Evolutionary conservation across 2,329 filamentous ascomycete species (phyloP).

Genomic region (Fusarium proliferatum): DNA sequence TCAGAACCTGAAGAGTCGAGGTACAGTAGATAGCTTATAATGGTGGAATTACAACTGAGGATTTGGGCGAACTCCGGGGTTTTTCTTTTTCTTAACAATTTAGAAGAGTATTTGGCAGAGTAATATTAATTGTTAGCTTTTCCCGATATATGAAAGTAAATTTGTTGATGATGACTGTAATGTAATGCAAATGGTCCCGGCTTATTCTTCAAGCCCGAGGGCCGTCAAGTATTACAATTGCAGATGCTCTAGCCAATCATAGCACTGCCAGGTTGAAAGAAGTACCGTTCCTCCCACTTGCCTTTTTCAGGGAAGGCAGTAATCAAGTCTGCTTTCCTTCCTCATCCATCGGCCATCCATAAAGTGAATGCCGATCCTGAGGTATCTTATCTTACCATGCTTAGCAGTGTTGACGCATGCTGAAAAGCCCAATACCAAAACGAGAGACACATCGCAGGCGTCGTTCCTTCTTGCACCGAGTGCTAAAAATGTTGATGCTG

Average conservation of each 20-base stretch:
- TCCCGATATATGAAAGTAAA: neutral
- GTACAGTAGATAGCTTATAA: neutral
- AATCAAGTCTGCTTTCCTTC: slow-evolving; percentile 12
- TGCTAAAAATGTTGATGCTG: neutral
- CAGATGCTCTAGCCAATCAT: slow-evolving; percentile 19
- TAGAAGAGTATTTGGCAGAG: neutral
- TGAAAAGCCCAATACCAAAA: neutral
- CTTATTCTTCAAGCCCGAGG: neutral
- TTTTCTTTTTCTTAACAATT: neutral
- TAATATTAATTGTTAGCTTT: neutral
- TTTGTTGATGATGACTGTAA: neutral
- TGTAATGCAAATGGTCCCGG: neutral
- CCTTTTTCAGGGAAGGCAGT: slow-evolving; percentile 13
- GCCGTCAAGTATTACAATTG: slow-evolving; percentile 5
- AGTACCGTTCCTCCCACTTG: slow-evolving; percentile 9
- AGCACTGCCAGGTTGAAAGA: slow-evolving; percentile 1
- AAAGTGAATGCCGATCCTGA: neutral
- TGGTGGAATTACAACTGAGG: neutral
- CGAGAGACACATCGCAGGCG: neutral
- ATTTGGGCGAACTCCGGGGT: neutral
- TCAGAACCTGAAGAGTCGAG: neutral
- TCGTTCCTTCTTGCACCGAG: neutral
- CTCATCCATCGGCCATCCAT: neutral
- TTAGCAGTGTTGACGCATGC: slow-evolving; percentile 4
- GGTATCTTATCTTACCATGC: neutral